Base-by-base conservation (phyloP, 768 basidiomycete species). In the Termitomyces sp. region DNA sequence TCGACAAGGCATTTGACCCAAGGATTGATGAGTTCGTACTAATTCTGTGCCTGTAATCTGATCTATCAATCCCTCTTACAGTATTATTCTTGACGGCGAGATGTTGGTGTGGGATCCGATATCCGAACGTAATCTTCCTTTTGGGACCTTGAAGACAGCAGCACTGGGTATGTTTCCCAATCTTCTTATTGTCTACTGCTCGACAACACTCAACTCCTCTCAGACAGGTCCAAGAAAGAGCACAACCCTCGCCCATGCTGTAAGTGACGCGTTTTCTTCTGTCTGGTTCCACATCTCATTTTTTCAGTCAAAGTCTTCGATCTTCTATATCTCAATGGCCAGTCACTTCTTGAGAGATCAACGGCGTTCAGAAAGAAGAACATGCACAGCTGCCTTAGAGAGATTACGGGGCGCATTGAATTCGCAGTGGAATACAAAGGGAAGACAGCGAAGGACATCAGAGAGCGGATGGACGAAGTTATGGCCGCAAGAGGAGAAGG, bases 81-180 rank as follows among this genome's bases (percentile, higher is more conserved):
- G 96, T 54, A 89, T 96, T 66, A 92, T 98, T 51, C 74, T 99
- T 15, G 97, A 99, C 66, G 97, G 97, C 0, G 97, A 99, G 73
- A 98, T 99, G 96, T 78, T 99, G 36, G 96, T 98, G 3, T 98
- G 92, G 91, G 97, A 98, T 73, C 96, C 96, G 0, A 79, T 90
- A 3, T 88, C 92, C 0, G 89, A 90, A 67, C 86, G 92, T 22
- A 92, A 93, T 68, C 77, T 97, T 20, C 93, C 96, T 0, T 98
- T 99, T 63, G 97, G 97, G 2, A 91, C 87, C 0, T 77, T 99
- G 54, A 99, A 99, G 75, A 92, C 94, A 0, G 94, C 94, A 46
- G 96, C 96, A 0, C 77, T 90, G 16, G 91, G 93, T 94, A 61
- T 45, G 79, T 63, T 12, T 12, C 5, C 18, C n/a, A 35, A 1